Conservation (phyloP, 495 filamentous ascomycete genomes). For the Penicillium tannophilum region DNA sequence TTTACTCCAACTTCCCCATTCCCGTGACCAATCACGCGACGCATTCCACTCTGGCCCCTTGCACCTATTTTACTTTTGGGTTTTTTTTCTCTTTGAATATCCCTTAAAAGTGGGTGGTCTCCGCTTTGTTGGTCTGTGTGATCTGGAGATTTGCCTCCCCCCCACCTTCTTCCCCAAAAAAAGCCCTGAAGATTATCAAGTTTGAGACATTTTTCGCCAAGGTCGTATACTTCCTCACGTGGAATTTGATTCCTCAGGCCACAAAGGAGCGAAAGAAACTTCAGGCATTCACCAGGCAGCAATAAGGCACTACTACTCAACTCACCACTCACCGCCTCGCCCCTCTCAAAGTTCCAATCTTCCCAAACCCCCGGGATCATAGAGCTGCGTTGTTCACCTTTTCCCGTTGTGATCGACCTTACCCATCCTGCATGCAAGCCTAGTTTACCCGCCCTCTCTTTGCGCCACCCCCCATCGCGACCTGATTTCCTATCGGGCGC, state of each 20-base stretch:
- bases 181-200: slow-evolving; percentile 3
- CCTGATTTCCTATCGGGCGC: slow-evolving; percentile 15
- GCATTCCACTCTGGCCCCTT: slow-evolving; percentile 17
- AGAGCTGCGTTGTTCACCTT: slow-evolving; percentile 16
- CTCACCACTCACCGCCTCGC: slow-evolving; percentile 31
- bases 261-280: background rate
- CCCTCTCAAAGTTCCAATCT: slow-evolving; percentile 31
- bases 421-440: slow-evolving; percentile 28
- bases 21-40: slow-evolving; percentile 34
- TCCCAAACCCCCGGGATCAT: slow-evolving; percentile 21
- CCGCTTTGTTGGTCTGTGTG: slow-evolving; percentile 4
- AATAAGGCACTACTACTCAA: background rate
- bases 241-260: slow-evolving; percentile 9
- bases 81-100: background rate
- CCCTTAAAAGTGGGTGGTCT: background rate
- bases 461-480: slow-evolving; percentile 28
- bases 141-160: slow-evolving; percentile 3
- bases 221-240: slow-evolving; percentile 1
- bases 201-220: background rate
- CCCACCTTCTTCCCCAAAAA: background rate
- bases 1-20: slow-evolving; percentile 7
- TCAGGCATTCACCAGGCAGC: slow-evolving; percentile 10
- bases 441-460: slow-evolving; percentile 26
- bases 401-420: slow-evolving; percentile 24
- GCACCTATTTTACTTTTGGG: slow-evolving; percentile 2